Percentiles rank a stretch among this genome's conserved stretches.
Evolutionary conservation across 2,329 filamentous ascomycete genomes (phyloP).

Genomic region (Botryotinia convoluta): DNA sequence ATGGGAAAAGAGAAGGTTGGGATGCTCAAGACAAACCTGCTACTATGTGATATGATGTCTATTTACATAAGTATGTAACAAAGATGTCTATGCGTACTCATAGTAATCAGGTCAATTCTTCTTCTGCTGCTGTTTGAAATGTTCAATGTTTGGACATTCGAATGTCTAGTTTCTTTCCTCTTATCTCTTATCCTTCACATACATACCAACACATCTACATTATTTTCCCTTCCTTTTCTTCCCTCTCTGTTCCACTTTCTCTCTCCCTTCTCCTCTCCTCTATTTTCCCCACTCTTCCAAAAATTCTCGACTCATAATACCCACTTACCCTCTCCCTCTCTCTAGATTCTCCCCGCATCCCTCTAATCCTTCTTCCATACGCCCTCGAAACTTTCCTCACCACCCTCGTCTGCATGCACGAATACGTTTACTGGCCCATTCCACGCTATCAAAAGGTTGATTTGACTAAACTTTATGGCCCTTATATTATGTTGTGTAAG

Average conservation of each 20-base stretch:
- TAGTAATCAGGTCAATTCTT: not conserved
- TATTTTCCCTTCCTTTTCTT: too few relatives aligned
- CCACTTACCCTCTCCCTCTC: slow-evolving; percentile 12
- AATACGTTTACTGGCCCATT: slow-evolving; percentile 56
- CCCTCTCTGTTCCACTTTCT: not conserved
- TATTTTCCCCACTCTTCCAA: too few relatives aligned
- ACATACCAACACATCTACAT: too few relatives aligned
- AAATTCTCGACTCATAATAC: too few relatives aligned
- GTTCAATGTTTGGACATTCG: not conserved
- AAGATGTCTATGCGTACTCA: not conserved
- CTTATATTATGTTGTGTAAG: slow-evolving; percentile 56
- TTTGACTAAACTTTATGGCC: slow-evolving; percentile 53
- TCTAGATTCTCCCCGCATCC: slow-evolving; percentile 54
- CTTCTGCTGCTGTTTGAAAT: not conserved
- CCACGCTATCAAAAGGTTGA: slow-evolving; percentile 46
- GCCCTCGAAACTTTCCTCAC: slow-evolving; percentile 59
- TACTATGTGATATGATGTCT: not conserved
- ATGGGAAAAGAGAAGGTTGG: not conserved
- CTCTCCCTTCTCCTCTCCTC: too few relatives aligned
- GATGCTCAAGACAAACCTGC: too few relatives aligned
- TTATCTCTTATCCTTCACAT: not conserved
- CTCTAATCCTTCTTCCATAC: slow-evolving; percentile 59
- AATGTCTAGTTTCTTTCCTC: not conserved
- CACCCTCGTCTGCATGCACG: slow-evolving; percentile 60
- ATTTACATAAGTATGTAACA: not conserved